Percentiles rank a stretch among this genome's conserved stretches.
Conservation (phyloP, 2,329 filamentous ascomycete genomes). For the Penicillium sp. region DNA sequence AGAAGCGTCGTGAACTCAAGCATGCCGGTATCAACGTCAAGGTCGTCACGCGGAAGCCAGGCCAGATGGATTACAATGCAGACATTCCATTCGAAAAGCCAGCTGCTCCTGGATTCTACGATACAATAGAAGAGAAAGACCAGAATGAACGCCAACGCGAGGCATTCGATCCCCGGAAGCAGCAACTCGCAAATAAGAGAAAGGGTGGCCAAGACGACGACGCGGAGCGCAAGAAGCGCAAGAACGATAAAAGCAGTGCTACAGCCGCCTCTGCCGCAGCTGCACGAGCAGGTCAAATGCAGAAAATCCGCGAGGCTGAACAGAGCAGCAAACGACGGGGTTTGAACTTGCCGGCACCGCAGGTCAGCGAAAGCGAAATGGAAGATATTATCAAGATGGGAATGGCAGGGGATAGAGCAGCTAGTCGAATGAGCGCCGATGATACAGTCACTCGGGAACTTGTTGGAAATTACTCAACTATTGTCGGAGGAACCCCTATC, state of each 20-base stretch:
- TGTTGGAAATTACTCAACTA: constrained; percentile 73
- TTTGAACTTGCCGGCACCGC: constrained; percentile 75
- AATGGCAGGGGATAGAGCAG: constrained; percentile 81
- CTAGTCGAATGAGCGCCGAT: constrained; percentile 62
- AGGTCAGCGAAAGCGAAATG: constrained; percentile 84
- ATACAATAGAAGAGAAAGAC: constrained; percentile 72
- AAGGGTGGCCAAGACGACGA: constrained; percentile 85
- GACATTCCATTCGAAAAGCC: constrained; percentile 97
- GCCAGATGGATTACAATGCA: constrained; percentile 99
- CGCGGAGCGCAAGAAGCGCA: constrained; percentile 69
- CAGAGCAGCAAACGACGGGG: constrained; percentile 85
- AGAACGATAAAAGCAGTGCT: constrained; percentile 75
- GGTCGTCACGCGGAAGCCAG: constrained; percentile 78
- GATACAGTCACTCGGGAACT: constrained; percentile 81
- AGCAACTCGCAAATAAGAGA: constrained; percentile 81
- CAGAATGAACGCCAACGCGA: constrained; percentile 76
- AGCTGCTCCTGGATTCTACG: constrained; percentile 80
- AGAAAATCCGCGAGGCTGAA: constrained; percentile 89
- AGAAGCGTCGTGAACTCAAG: constrained; percentile 93
- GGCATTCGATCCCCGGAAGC: constrained; percentile 83
- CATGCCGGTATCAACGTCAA: constrained; percentile 98
- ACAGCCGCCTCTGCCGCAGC: constrained; percentile 75
- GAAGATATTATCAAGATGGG: constrained; percentile 99
- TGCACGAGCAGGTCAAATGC: constrained; percentile 84
- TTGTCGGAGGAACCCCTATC: constrained; percentile 76